phyloP scores from a whole-genome alignment of 768 basidiomycete species.

The Leccinellum albellum region DNA sequence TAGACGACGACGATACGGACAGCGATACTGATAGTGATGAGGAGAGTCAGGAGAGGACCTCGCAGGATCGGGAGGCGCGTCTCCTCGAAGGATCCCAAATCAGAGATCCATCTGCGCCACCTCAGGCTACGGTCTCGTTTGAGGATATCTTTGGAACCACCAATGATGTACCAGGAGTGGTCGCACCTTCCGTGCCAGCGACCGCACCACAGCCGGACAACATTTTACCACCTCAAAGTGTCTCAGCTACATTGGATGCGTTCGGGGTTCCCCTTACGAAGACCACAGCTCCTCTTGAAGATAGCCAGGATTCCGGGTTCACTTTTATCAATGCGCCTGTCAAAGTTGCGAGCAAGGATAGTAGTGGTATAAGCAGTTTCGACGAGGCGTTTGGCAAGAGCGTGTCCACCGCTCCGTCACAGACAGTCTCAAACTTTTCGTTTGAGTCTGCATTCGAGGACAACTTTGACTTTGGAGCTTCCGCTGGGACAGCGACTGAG shows the following conservation, averaged over 20 bases:
- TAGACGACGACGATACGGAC: slow-evolving; percentile 56
- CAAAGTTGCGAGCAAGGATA: slow-evolving; percentile 11
- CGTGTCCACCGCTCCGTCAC: slow-evolving; percentile 35
- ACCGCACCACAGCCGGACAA: slow-evolving; percentile 18
- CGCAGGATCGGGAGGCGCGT: slow-evolving; percentile 19
- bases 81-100: slow-evolving; percentile 11
- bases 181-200: slow-evolving; percentile 15
- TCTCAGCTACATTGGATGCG: slow-evolving; percentile 30
- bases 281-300: slow-evolving; percentile 15
- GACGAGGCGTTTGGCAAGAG: slow-evolving; percentile 71
- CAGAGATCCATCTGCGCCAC: slow-evolving; percentile 10
- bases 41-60: slow-evolving; percentile 31
- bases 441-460: slow-evolving; percentile 67
- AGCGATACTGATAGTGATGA: slow-evolving; percentile 50
- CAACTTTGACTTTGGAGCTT: slow-evolving; percentile 58
- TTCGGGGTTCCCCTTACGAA: slow-evolving; percentile 37
- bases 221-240: slow-evolving; percentile 12
- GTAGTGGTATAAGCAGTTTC: slow-evolving; percentile 51
- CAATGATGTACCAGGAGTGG: slow-evolving; percentile 20
- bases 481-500: slow-evolving; percentile 32
- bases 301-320: slow-evolving; percentile 19
- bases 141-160: slow-evolving; percentile 53
- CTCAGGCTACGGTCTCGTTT: slow-evolving; percentile 35
- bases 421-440: slow-evolving; percentile 40
- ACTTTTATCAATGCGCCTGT: slow-evolving; percentile 15